phyloP scores from a whole-genome alignment of 345 rosid genomes.

The Hevea brasiliensis region DNA sequence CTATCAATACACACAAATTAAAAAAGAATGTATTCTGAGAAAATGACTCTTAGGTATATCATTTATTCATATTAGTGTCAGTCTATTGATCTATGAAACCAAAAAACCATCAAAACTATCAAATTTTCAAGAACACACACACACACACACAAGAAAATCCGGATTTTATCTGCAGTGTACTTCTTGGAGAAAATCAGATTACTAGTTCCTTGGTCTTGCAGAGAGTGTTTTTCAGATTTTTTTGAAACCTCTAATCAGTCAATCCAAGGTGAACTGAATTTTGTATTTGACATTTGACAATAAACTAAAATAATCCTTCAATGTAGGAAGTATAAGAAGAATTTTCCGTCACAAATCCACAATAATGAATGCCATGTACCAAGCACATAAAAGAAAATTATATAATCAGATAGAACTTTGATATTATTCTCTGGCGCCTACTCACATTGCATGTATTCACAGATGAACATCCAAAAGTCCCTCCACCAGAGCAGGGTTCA shows the following conservation, averaged over 20 bases:
- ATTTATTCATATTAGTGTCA: background rate
- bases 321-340: slow-evolving; percentile 3
- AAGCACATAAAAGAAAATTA: background rate
- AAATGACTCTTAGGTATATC: background rate
- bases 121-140: background rate
- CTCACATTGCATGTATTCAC: slow-evolving; percentile 86
- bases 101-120: background rate
- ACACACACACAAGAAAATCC: background rate
- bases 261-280: background rate
- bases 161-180: background rate
- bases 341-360: background rate
- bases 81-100: background rate
- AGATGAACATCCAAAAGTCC: slow-evolving; percentile 82
- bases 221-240: background rate
- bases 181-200: background rate
- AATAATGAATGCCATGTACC: background rate
- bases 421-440: slow-evolving; percentile 39
- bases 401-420: background rate
- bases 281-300: background rate
- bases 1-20: background rate
- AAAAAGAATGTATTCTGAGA: background rate
- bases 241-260: background rate
- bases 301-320: background rate
- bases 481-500: slow-evolving; percentile 68
- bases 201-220: background rate